Evolutionary conservation across 116 monocot species (phyloP).

Genomic region (Dioscorea cayenensis): DNA sequence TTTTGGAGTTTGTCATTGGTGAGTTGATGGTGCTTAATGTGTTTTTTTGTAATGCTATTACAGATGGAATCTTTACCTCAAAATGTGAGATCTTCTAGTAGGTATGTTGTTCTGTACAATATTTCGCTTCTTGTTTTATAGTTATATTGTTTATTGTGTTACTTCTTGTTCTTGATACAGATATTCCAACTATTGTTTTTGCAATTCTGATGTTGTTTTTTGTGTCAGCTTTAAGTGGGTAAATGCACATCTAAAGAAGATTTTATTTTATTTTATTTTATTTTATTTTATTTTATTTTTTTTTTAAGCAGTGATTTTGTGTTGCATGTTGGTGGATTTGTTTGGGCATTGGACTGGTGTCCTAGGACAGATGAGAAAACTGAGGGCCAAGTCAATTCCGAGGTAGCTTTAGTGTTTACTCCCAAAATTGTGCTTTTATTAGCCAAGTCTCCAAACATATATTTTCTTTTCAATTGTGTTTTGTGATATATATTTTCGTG

Average conservation of each 20-base stretch:
- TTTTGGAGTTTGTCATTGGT: not conserved
- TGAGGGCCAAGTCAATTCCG: constrained; percentile 34
- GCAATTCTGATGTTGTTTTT: not conserved
- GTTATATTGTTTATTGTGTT: not conserved
- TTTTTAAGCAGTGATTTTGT: constrained; percentile 64
- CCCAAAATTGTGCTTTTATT: not conserved
- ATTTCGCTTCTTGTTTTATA: not conserved
- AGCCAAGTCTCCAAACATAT: not conserved
- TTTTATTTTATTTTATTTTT: too few relatives aligned
- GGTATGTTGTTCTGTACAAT: constrained; percentile 15
- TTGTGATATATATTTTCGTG: not conserved
- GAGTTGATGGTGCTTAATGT: not conserved
- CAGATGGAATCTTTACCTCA: constrained; percentile 26
- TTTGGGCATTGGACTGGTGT: constrained; percentile 95
- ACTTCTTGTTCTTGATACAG: not conserved
- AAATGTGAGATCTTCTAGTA: constrained; percentile 8
- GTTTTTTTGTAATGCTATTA: constrained; percentile 1
- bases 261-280: too few relatives aligned
- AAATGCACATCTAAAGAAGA: constrained; percentile 1
- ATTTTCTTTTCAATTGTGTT: not conserved
- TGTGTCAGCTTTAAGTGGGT: not conserved
- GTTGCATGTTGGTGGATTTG: constrained; percentile 76
- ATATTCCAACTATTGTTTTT: not conserved
- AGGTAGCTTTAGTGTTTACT: constrained; percentile 43
- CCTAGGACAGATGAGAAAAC: constrained; percentile 33